A percentile compares a stretch with the other conserved stretches of the same genome.
Evolutionary conservation across 192 early-diverging fungal species (phyloP).

Genomic region (Nowakowskiella sp.): DNA sequence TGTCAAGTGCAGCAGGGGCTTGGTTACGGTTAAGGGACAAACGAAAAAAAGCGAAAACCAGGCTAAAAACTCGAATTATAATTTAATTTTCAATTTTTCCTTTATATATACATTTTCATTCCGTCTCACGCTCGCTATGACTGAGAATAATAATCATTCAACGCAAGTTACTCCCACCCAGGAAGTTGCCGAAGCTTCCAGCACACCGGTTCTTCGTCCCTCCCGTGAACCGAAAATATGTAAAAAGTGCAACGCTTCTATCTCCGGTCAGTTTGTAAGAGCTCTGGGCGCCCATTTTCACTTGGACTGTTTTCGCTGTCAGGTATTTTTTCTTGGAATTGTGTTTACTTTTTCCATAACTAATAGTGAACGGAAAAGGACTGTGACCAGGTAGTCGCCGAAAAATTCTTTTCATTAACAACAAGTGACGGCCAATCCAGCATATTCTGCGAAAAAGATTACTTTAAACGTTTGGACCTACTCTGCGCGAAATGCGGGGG

Average conservation of each 20-base stretch:
- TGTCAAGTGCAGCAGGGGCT: no score
- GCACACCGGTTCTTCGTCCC: no score
- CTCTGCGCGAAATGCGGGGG: constrained; percentile 80
- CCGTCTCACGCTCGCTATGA: no score
- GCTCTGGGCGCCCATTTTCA: constrained; percentile 78
- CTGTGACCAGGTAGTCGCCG: constrained; percentile 66
- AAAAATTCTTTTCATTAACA: constrained; percentile 76
- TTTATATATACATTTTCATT: no score
- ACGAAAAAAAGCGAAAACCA: no score
- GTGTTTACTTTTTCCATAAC: constrained; percentile 1
- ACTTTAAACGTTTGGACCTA: constrained; percentile 74
- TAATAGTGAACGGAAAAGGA: constrained; percentile 41
- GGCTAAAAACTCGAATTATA: no score
- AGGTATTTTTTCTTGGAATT: constrained; percentile 55
- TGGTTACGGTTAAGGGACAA: no score
- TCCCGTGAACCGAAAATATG: constrained; percentile 40
- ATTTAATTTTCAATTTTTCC: no score
- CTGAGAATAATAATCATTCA: no score
- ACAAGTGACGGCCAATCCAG: constrained; percentile 44
- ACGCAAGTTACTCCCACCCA: no score
- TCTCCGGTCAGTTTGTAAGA: constrained; percentile 88
- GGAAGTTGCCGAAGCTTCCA: no score
- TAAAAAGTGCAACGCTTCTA: constrained; percentile 55
- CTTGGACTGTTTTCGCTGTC: constrained; percentile 89
- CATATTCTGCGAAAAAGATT: constrained; percentile 81